These are phyloP conservation scores for Xylaria cubensis DNA, from an alignment of 495 filamentous ascomycete genomes.

Conservation along the genomic window DNA sequence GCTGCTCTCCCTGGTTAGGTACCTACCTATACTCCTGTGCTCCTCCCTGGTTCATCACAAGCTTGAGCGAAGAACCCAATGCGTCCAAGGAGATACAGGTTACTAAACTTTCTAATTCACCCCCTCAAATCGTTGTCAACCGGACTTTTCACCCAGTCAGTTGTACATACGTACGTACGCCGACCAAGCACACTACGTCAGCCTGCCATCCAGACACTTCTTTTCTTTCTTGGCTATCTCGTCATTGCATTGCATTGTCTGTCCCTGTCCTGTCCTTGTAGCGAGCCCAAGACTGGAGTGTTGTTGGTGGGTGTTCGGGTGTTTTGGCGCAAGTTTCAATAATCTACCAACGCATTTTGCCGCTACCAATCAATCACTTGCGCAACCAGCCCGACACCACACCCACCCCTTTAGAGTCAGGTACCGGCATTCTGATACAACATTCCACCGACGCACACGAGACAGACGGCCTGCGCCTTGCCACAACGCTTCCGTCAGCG, in stretches of 20 bases:
- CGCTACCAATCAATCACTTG: constrained; percentile 30
- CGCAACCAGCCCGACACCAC: constrained; percentile 26
- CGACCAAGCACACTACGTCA: constrained; percentile 10
- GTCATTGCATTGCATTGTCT: constrained; percentile 11
- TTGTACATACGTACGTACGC: background rate
- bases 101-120: background rate
- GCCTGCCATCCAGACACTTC: background rate
- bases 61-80: background rate
- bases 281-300: too few relatives aligned
- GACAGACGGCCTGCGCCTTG: constrained; percentile 23
- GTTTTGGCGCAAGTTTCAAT: constrained; percentile 29
- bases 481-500: constrained; percentile 18
- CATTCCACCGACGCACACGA: constrained; percentile 30
- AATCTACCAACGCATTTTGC: constrained; percentile 24
- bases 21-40: background rate
- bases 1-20: background rate
- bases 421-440: constrained; percentile 27
- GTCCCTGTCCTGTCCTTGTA: background rate
- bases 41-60: constrained; percentile 1
- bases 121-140: background rate
- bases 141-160: background rate
- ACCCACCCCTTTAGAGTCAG: constrained; percentile 13
- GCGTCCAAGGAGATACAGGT: background rate
- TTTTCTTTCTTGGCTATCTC: background rate
- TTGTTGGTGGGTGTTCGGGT: constrained; percentile 25